Conservation (phyloP, 148 eudicot species). For the Oxyria digyna region DNA sequence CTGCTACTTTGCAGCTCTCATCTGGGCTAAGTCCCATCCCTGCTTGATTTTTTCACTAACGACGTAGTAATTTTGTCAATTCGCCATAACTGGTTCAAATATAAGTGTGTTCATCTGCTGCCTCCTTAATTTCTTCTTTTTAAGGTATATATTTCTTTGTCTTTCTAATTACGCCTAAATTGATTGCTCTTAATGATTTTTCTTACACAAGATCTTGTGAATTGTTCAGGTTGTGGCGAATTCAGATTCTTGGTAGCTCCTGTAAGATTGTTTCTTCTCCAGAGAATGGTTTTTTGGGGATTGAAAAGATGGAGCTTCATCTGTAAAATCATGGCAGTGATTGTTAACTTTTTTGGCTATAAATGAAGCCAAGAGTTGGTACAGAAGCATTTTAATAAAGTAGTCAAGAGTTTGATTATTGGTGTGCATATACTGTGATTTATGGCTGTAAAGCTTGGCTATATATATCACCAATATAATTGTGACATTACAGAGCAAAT, state of each 20-base stretch:
- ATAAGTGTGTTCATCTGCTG: neutral
- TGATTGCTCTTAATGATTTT: too few species aligned
- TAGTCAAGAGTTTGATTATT: neutral
- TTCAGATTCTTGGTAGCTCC: neutral
- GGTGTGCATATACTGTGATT: neutral
- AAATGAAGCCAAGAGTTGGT: neutral
- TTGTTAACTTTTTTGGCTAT: neutral
- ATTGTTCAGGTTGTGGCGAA: neutral
- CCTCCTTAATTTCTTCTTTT: neutral
- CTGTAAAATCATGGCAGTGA: neutral
- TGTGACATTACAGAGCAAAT: too few species aligned
- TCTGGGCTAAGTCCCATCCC: constrained; percentile 44
- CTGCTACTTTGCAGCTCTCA: constrained; percentile 48
- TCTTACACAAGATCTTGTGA: too few species aligned
- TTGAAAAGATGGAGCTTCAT: neutral
- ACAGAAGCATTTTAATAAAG: neutral
- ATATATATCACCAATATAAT: too few species aligned
- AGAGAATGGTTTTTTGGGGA: neutral
- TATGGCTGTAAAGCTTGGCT: too few species aligned
- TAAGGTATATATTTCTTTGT: neutral
- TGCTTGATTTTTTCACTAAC: constrained; percentile 27
- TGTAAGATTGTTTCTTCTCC: neutral
- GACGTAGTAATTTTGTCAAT: neutral
- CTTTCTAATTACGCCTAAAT: too few species aligned
- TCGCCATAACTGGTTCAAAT: neutral